phyloP scores from a whole-genome alignment of 768 basidiomycete genomes.

The Rhizopogon roseolus region DNA sequence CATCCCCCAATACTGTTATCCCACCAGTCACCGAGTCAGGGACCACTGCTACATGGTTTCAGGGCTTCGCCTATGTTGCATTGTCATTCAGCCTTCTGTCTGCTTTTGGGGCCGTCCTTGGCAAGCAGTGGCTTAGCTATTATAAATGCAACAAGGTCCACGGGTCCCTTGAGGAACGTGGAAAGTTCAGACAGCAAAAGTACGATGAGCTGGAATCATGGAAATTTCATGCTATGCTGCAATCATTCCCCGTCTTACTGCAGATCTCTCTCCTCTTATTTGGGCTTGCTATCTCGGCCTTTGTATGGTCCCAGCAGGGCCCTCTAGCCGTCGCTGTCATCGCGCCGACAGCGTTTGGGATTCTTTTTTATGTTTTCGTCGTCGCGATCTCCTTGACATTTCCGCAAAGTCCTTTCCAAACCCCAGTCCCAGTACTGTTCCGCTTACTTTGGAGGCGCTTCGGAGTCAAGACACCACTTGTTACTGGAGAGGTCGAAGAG shows the following conservation, averaged over 20 bases:
- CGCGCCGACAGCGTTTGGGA: neutral
- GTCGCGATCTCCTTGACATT: neutral
- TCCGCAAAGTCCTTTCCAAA: neutral
- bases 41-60: conserved; percentile 4
- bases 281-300: neutral
- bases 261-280: conserved; percentile 6
- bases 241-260: conserved; percentile 2
- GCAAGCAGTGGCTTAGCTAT: conserved; percentile 11
- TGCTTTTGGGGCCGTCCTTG: conserved; percentile 15
- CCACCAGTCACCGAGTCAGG: neutral
- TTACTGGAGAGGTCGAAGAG: neutral
- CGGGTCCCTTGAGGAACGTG: conserved; percentile 3
- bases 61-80: conserved; percentile 14
- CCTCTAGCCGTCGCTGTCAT: neutral
- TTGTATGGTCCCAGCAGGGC: neutral
- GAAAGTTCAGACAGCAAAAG: neutral
- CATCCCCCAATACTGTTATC: conserved; percentile 1
- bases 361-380: neutral
- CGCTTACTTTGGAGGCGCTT: neutral
- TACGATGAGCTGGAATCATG: neutral
- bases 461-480: neutral
- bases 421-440: neutral
- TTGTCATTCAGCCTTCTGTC: conserved; percentile 16
- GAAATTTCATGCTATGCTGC: neutral
- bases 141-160: conserved; percentile 5